Evolutionary conservation across 306 rosid genomes (phyloP).

Genomic region (Prunus campanulata): DNA sequence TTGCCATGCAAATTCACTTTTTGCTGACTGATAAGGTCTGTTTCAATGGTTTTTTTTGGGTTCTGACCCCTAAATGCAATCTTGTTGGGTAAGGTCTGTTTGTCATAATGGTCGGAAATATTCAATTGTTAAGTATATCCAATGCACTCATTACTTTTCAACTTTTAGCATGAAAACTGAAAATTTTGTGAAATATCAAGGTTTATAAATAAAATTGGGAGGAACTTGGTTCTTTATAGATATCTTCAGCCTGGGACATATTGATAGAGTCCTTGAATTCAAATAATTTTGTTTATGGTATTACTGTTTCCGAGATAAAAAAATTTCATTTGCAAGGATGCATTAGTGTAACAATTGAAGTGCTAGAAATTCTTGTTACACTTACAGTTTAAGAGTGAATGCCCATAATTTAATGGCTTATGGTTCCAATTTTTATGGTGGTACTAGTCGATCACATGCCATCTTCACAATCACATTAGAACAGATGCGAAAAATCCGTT

Average conservation of each 20-base stretch:
- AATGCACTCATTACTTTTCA: not conserved
- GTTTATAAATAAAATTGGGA: not conserved
- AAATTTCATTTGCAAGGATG: not conserved
- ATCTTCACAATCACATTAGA: conserved; percentile 83
- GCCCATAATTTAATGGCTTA: conserved; percentile 27
- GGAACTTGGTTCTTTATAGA: not conserved
- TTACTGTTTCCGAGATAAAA: not conserved
- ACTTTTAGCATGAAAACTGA: not conserved
- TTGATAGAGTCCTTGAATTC: not conserved
- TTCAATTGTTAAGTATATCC: not conserved
- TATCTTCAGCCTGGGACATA: not conserved
- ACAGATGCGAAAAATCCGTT: conserved; percentile 70
- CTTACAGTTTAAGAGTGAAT: conserved; percentile 13
- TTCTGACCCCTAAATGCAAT: not conserved
- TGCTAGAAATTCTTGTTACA: conserved; percentile 14
- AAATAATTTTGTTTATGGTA: not conserved
- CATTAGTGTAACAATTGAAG: conserved; percentile 14
- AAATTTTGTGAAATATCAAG: conserved; percentile 5
- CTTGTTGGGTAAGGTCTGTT: conserved; percentile 1
- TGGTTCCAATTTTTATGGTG: conserved; percentile 31
- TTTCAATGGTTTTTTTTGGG: not conserved
- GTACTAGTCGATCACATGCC: conserved; percentile 82
- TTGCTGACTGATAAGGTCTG: conserved; percentile 7
- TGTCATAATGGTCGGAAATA: not conserved
- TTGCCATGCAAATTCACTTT: not conserved